Evolutionary conservation across 805 yeast genomes (phyloP), one percentile per base, ranked within the genome.

Genomic region (Wickerhamiella sorbophila): DNA sequence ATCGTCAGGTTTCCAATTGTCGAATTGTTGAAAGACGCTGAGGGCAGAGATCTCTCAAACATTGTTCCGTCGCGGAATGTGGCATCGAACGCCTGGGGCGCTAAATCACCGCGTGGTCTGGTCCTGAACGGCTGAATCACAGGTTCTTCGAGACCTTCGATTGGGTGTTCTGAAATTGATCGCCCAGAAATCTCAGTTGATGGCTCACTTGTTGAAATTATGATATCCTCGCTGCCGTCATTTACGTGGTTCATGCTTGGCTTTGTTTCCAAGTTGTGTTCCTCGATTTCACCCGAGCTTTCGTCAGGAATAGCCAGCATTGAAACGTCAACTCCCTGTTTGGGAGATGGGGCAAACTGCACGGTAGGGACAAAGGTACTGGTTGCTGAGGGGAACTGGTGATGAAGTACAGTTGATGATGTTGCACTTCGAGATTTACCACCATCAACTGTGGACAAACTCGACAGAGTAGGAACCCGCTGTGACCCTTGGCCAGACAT

Each of bases 1-100:
- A 40, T 40, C 26, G 33, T 46, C 35, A 39, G 48, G 44, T 16
- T 51, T 10, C 31, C 45, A 31, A n/a, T 43, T 31, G 20, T 34
- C 26, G 26, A 46, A 42, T 10, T 43, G 43, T 4, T 18, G 33
- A 35, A 36, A 37, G 37, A 35, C 43, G 8, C 46, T 44, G 8
- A 36, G 44, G 1, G 52, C 44, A 12, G 49, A 40, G 10, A 52
- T 43, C 21, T 43, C 29, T 20, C 49, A 33, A 16, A 16, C 43
- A 5, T 36, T 38, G 5, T 33, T 33, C 10, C 17, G 8, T 12
- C 20, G 36, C n/a, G 14, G 8, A 8, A 17, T 6, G 36, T 17
- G 8, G 8, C 19, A 36, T 15, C 26, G 5, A 22, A 12, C 3
- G n/a, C 18, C 3, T 15, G 22, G 29, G 29, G 29, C 6, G 29